Base-by-base conservation (phyloP, 805 yeast genomes). In the Clavispora fructus region DNA sequence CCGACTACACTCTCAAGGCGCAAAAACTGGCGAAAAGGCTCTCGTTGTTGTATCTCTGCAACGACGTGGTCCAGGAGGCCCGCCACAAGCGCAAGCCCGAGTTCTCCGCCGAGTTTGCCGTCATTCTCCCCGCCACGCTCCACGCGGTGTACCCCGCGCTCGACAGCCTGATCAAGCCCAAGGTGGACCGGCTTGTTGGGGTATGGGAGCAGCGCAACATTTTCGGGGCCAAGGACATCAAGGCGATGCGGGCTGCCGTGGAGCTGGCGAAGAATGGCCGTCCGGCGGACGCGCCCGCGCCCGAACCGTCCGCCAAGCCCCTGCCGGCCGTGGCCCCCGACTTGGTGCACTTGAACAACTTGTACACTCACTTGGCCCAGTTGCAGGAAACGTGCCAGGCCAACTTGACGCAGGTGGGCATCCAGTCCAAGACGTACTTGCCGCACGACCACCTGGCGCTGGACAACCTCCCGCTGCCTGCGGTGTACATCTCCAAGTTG, bases 41-140 rank as follows among this genome's bases (percentile, higher is more conserved):
- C 43, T 73, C 84, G 2, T 64, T 85, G 46, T 71, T 88, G 23
- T 88, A 88, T 57, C 68, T 88, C 12, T 83, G 85, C 43, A 88
- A 88, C 61, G 96, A 88, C 53, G 82, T 88, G 19, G 84, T 87
- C 1, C 96, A 88, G 63, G 85, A 85, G 59, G 80, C 90, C 3
- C 73, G 82, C 48, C 81, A 83, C 30, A 79, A 81, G 55, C 73
- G 77, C 48, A 80, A 77, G 56, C 66, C 67, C 4, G 87, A 80
- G 41, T 83, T 84, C 52, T 63, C 83, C 3, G 66, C 63, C 8
- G 82, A 80, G 3, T 88, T 86, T 63, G 73, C 79, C 11, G 58
- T 61, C 1, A 75, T 74, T 3, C 58, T 83, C 37, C 79, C 80
- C 1, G 43, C 47, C 1, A 73, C 74, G 1, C 52, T 82, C 41